These are phyloP conservation scores for Ophiostoma sp. DNA, from an alignment of 2,329 filamentous ascomycete genomes.

Conservation along the genomic window DNA sequence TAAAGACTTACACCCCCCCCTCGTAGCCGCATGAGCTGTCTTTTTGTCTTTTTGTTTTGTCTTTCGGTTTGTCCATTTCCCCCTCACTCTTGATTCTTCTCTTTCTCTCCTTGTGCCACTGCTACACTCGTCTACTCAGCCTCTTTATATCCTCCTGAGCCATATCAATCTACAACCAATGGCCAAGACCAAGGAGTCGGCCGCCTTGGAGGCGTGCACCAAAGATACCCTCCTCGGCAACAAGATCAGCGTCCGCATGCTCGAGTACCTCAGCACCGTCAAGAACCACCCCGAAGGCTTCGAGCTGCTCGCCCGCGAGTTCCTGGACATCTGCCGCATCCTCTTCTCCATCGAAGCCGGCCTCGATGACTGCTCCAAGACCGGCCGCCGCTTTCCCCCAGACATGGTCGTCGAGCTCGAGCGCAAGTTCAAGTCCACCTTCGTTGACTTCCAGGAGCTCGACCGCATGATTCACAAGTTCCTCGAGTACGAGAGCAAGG, in stretches of 20 bases:
- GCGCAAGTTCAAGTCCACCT: conserved; percentile 56
- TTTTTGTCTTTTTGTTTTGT: background rate
- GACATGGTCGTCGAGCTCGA: conserved; percentile 61
- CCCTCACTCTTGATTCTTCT: background rate
- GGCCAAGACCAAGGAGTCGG: conserved; percentile 31
- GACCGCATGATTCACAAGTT: conserved; percentile 59
- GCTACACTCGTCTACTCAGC: background rate
- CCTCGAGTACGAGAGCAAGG: conserved; percentile 57
- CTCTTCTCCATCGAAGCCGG: conserved; percentile 65
- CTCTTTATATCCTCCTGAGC: background rate
- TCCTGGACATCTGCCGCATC: conserved; percentile 61
- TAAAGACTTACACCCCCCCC: conserved; percentile 2
- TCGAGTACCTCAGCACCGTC: conserved; percentile 57
- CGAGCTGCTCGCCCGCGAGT: conserved; percentile 57
- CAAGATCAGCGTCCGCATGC: conserved; percentile 58
- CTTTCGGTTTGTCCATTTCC: background rate
- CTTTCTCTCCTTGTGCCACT: background rate
- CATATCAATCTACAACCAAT: conserved; percentile 22
- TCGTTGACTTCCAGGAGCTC: conserved; percentile 57
- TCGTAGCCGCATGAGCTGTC: conserved; percentile 8
- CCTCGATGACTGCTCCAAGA: conserved; percentile 45
- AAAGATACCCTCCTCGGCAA: conserved; percentile 57
- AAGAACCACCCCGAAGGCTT: conserved; percentile 53
- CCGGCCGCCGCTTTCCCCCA: conserved; percentile 49
- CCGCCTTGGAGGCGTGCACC: conserved; percentile 49